Evolutionary conservation across 2,329 filamentous ascomycete genomes (phyloP), one percentile per base, ranked within the genome.

Genomic region (Botrytis fragariae): DNA sequence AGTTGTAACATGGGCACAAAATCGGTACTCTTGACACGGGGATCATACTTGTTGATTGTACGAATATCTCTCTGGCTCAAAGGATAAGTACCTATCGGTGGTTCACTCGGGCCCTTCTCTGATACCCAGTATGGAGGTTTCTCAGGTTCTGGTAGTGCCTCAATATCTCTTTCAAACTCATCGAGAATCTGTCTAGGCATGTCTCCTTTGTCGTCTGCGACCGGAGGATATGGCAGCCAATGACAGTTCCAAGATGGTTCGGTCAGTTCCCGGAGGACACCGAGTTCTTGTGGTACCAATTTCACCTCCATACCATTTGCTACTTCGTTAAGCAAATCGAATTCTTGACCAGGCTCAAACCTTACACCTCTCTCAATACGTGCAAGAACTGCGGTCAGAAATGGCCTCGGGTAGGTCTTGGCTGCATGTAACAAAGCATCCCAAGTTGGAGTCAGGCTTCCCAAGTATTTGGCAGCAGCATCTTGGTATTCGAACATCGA

Each of bases 151-250:
- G 37, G 39, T 14, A 73, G 22, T 25, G 59, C 71, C 25, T 72
- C 61, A 16, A 75, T 37, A 45, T 75, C 74, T 35, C 70, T 29
- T 35, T 75, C 71, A 48, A 76, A 75, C 29, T 76, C 74, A n/a
- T 69, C 25, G 0, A 75, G 64, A 12, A 62, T 9, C 37, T 70
- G 51, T n/a, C 39, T 45, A 6, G 54, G 68, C 37, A 60, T 14
- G 20, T 70, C 68, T 62, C 35, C 51, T 3, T 44, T 29, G 6
- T 25, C 37, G n/a, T 62, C 10, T 45, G 20, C 22, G 29, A 69
- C 65, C 18, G 35, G 18, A 12, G 68, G 68, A 45, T 60, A 62
- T 44, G 68, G 54, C 3, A 42, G n/a, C 68, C 68, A 70, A 35
- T 70, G 51, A 20, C 29, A 39, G 35, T 72, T 67, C 70, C 61